phyloP scores from a whole-genome alignment of 441 rosid genomes.

The Syzygium malaccense region DNA sequence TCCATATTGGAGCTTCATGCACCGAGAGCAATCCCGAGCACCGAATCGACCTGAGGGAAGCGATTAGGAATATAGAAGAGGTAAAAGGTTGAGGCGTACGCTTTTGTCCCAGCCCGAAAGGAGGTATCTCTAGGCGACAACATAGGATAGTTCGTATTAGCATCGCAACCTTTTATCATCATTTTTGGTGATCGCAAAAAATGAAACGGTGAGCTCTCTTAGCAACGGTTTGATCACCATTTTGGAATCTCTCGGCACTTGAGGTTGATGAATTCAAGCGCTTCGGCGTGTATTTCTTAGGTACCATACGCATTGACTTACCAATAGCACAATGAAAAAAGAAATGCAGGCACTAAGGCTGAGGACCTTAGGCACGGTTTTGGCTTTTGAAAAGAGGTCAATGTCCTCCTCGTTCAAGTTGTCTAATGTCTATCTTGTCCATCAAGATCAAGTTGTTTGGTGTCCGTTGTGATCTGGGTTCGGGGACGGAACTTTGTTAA shows the following conservation, averaged over 20 bases:
- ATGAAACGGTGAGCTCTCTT: not conserved
- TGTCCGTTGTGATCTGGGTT: not conserved
- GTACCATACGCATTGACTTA: not conserved
- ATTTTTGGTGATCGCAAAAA: not conserved
- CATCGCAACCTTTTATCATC: not conserved
- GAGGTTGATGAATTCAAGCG: not conserved
- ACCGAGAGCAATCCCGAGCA: constrained; percentile 33
- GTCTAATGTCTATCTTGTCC: not conserved
- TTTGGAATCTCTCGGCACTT: not conserved
- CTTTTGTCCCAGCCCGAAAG: not conserved
- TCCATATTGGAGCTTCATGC: constrained; percentile 56
- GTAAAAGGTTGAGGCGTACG: constrained; percentile 19
- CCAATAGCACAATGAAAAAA: not conserved
- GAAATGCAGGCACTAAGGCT: not conserved
- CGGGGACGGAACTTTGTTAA: not conserved
- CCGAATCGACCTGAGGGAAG: constrained; percentile 48
- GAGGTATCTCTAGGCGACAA: not conserved
- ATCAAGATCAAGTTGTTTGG: not conserved
- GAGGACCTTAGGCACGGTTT: not conserved
- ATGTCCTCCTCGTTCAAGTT: not conserved
- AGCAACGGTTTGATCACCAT: not conserved
- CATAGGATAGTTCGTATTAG: not conserved
- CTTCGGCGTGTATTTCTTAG: not conserved
- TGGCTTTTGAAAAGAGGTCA: not conserved
- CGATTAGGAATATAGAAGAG: constrained; percentile 50